Evolutionary conservation across 805 yeast species (phyloP), one percentile per base, ranked within the genome.

Genomic region (Cyberlindnera subsufficiens): DNA sequence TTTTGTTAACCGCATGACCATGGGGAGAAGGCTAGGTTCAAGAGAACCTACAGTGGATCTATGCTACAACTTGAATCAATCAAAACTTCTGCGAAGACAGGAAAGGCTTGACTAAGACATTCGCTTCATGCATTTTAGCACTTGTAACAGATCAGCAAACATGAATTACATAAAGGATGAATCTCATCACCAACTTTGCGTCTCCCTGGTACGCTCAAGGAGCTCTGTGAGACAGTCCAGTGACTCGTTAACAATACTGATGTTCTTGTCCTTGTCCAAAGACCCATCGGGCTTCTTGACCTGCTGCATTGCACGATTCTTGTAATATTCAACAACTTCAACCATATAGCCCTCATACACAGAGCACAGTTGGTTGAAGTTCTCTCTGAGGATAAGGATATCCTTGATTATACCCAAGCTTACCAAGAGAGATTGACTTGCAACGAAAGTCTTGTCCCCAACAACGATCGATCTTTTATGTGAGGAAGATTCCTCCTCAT

Each of bases 381-480:
- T 73, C 19, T 72, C 69, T 16, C 77, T 66, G 15, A 89, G 66
- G 2, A 76, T 70, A 27, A 85, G 58, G 40, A 83, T 75, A 38
- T 75, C 79, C 39, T 71, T 73, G 3, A 82, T 55, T 10, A 66
- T 51, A 4, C 52, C 49, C 17, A 79, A 57, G 7, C 75, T 50
- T 5, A 61, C 55, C 5, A 68, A 56, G 6, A 72, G 63, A 0
- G 82, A 68, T n/a, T 69, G 69, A 33, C 84, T 77, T 1, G 82
- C 75, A 32, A 78, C 80, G 52, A 74, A 78, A 0, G 82, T 74
- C 42, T 74, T 71, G 33, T 74, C 78, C 17, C 72, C 77, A 32
- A 82, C 73, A 36, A 72, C 69, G 30, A 65, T 63, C 1, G 72
- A 65, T 47, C 67, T 63, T 41, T 65, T 60, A 35, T 65, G 67